phyloP scores from a whole-genome alignment of 257 asterid species.

The Solanum paucissectum region DNA sequence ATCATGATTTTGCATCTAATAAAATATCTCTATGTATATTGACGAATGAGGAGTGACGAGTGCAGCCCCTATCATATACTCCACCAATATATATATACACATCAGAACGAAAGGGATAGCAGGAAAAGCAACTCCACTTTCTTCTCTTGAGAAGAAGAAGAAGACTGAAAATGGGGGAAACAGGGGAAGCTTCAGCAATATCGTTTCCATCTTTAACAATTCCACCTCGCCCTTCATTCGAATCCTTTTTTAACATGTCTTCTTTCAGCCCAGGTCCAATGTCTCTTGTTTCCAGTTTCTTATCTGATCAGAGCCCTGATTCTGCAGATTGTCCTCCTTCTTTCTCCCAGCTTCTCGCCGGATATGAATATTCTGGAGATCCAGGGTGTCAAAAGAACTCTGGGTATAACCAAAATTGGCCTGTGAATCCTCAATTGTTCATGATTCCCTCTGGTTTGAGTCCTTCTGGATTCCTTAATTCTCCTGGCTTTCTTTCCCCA shows the following conservation, averaged over 20 bases:
- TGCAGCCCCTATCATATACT: neutral
- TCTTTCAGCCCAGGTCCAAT: conserved; percentile 63
- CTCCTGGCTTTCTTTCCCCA: conserved; percentile 83
- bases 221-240: conserved; percentile 52
- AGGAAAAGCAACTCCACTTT: neutral
- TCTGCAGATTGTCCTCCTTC: conserved; percentile 25
- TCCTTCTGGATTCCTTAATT: conserved; percentile 75
- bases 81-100: neutral
- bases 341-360: conserved; percentile 79
- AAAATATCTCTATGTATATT: neutral
- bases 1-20: neutral
- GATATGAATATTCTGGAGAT: conserved; percentile 5
- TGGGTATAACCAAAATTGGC: conserved; percentile 67
- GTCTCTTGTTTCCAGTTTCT: conserved; percentile 45
- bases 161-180: conserved; percentile 23
- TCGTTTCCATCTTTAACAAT: conserved; percentile 40
- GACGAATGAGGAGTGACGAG: neutral
- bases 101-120: neutral
- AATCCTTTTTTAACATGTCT: conserved; percentile 30
- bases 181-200: conserved; percentile 14
- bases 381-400: conserved; percentile 14
- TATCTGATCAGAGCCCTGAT: conserved; percentile 28
- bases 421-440: conserved; percentile 55
- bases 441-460: conserved; percentile 63
- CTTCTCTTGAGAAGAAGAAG: neutral